These are phyloP conservation scores for Dioszegia aurantiaca DNA, from an alignment of 768 basidiomycete genomes.

Conservation along the genomic window DNA sequence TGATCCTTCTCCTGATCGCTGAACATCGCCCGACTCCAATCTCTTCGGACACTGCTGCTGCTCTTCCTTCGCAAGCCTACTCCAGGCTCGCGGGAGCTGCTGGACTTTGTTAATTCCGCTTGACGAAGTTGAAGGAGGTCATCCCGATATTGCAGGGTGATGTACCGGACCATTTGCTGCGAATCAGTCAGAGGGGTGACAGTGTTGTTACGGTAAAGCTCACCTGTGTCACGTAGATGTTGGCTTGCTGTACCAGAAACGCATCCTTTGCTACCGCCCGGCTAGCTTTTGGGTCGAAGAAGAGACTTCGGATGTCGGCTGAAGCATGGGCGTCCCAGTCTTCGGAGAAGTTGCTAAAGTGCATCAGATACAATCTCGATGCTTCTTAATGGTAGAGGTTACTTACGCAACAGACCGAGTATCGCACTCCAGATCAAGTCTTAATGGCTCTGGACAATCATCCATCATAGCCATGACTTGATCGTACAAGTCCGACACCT, in stretches of 20 bases:
- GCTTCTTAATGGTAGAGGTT: not conserved
- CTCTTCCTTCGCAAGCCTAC: constrained; percentile 7
- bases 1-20: constrained; percentile 58
- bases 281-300: constrained; percentile 83
- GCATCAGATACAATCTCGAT: not conserved
- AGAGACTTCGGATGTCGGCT: constrained; percentile 84
- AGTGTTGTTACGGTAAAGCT: no score
- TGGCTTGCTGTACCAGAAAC: constrained; percentile 87
- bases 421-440: constrained; percentile 52
- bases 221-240: constrained; percentile 88
- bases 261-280: constrained; percentile 81
- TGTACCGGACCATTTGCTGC: constrained; percentile 88
- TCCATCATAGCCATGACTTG: constrained; percentile 71
- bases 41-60: not conserved
- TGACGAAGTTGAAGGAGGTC: constrained; percentile 69
- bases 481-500: constrained; percentile 74
- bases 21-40: constrained; percentile 22
- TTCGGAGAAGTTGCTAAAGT: constrained; percentile 23
- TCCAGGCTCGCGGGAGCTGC: constrained; percentile 31
- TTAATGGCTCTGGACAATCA: constrained; percentile 72
- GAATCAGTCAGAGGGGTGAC: constrained; percentile 8
- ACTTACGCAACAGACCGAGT: constrained; percentile 22
- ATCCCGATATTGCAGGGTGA: constrained; percentile 87
- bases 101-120: constrained; percentile 62
- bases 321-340: constrained; percentile 58